phyloP scores from a whole-genome alignment of 2,329 filamentous ascomycete genomes.

The Epichloe sp. region DNA sequence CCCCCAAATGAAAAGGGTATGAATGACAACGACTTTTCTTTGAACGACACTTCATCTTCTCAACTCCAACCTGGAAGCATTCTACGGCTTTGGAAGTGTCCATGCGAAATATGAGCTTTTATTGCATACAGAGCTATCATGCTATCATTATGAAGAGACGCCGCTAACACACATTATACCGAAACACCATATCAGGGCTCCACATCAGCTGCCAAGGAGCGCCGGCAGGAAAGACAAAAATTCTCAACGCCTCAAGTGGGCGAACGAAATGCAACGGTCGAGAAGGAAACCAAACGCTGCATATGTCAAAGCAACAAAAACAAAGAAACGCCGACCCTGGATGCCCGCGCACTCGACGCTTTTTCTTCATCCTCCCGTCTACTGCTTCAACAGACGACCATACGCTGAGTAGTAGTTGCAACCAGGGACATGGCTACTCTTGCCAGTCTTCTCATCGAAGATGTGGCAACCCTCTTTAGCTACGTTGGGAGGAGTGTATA shows the following conservation, averaged over 20 bases:
- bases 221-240: not conserved
- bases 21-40: slow-evolving; percentile 8
- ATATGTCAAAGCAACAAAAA: not conserved
- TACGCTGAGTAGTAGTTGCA: slow-evolving; percentile 59
- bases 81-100: not conserved
- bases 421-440: slow-evolving; percentile 56
- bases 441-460: slow-evolving; percentile 66
- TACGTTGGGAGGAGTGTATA: slow-evolving; percentile 84
- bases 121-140: slow-evolving; percentile 11
- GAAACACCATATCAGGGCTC: not conserved
- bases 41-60: slow-evolving; percentile 5
- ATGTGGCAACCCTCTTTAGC: slow-evolving; percentile 70
- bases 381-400: slow-evolving; percentile 34
- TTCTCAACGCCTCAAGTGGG: not conserved
- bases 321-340: not conserved
- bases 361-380: slow-evolving; percentile 3
- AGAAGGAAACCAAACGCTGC: slow-evolving; percentile 4
- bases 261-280: not conserved
- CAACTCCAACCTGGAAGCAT: slow-evolving; percentile 10
- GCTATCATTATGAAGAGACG: slow-evolving; percentile 4
- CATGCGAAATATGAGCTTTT: slow-evolving; percentile 7
- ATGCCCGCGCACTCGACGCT: not conserved
- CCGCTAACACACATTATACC: not conserved
- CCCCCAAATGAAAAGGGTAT: slow-evolving; percentile 9
- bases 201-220: not conserved